Percentiles rank a stretch among this genome's conserved stretches.
Conservation (phyloP, 805 yeast genomes). For the Spathaspora hagerdaliae region DNA sequence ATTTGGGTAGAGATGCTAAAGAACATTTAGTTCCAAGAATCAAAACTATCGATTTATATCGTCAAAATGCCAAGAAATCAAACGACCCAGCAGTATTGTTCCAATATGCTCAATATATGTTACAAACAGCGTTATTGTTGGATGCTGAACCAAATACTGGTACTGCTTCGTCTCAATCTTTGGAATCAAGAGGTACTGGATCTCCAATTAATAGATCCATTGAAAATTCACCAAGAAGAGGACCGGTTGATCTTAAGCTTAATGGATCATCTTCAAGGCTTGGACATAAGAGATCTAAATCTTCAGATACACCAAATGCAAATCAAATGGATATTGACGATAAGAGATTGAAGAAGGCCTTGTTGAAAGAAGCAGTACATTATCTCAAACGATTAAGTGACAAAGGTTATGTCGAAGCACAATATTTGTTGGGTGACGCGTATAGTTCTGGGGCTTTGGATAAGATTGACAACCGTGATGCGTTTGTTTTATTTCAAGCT, state of each 20-base stretch:
- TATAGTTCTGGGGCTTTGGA: constrained; percentile 82
- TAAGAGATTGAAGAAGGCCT: constrained; percentile 42
- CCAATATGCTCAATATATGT: constrained; percentile 86
- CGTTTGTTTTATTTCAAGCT: constrained; percentile 71
- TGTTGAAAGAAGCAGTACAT: constrained; percentile 72
- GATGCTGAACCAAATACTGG: constrained; percentile 21
- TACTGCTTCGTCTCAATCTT: constrained; percentile 8
- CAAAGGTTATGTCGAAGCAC: constrained; percentile 85
- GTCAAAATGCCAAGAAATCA: constrained; percentile 78
- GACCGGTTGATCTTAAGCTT: constrained; percentile 6
- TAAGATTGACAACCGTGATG: constrained; percentile 71
- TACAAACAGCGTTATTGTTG: constrained; percentile 75
- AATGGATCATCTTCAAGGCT: neutral
- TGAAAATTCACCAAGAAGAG: constrained; percentile 16
- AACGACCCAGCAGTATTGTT: constrained; percentile 84
- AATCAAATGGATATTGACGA: constrained; percentile 11
- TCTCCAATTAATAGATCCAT: constrained; percentile 2
- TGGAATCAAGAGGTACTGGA: constrained; percentile 4
- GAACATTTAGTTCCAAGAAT: constrained; percentile 63
- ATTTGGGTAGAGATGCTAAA: constrained; percentile 46
- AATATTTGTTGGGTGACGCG: constrained; percentile 88
- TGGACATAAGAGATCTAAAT: constrained; percentile 18
- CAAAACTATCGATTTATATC: constrained; percentile 82
- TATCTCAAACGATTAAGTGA: constrained; percentile 70
- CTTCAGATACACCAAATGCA: constrained; percentile 14